These are phyloP conservation scores for Cyclotella distinguenda DNA, from an alignment of 108 stramenopile species.

Conservation along the genomic window DNA sequence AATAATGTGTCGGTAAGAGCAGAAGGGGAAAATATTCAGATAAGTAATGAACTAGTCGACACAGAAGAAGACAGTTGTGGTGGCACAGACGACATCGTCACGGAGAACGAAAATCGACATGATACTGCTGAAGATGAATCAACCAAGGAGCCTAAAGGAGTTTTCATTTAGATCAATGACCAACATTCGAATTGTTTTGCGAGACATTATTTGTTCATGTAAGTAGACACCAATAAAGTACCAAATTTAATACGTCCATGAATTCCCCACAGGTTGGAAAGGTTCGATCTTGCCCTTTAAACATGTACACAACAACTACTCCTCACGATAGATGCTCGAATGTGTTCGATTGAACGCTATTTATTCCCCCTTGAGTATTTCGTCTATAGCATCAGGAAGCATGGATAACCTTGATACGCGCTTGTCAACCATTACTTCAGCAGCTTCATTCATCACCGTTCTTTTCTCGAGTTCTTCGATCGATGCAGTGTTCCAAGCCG, in stretches of 20 bases:
- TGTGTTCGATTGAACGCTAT: too few species aligned
- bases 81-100: background rate
- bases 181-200: background rate
- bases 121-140: background rate
- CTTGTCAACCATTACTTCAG: constrained; percentile 60
- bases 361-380: constrained; percentile 59
- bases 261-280: too few species aligned
- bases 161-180: background rate
- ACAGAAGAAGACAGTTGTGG: background rate
- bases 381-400: constrained; percentile 75
- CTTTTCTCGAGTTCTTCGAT: constrained; percentile 66
- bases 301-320: background rate
- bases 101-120: constrained; percentile 1
- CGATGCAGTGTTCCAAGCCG: constrained; percentile 73
- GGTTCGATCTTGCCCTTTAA: background rate
- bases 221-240: too few species aligned
- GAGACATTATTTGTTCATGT: too few species aligned
- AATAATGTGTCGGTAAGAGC: too few species aligned
- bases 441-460: constrained; percentile 77
- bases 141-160: background rate
- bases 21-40: too few species aligned
- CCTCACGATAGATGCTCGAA: too few species aligned
- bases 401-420: constrained; percentile 61
- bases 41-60: too few species aligned
- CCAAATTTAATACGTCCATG: too few species aligned